These are phyloP conservation scores for Coemansia sp. DNA, from an alignment of 192 early-diverging fungal genomes.

Conservation along the genomic window DNA sequence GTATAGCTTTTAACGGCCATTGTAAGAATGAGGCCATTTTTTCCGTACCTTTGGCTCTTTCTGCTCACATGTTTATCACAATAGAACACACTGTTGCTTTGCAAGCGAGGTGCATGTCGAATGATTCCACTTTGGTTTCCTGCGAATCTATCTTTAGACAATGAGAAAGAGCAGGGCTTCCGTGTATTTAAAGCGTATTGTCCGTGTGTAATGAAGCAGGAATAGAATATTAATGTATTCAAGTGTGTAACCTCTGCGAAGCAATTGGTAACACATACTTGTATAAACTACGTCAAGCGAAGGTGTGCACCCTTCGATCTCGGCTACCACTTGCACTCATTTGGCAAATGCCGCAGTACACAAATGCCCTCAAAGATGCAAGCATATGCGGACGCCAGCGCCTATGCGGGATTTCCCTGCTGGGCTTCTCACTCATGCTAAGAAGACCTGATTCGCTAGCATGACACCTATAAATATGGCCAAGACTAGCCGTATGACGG, in stretches of 20 bases:
- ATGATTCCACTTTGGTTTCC: background rate
- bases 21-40: conserved; percentile 5
- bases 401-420: background rate
- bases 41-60: background rate
- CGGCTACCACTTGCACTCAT: background rate
- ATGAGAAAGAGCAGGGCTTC: background rate
- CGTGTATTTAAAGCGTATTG: background rate
- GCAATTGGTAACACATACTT: background rate
- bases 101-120: background rate
- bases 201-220: background rate
- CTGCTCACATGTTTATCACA: background rate
- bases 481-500: background rate
- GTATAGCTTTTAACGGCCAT: background rate
- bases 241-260: background rate
- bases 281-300: background rate
- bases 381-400: background rate
- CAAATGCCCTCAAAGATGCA: conserved; percentile 3
- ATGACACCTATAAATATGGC: background rate
- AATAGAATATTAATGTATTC: background rate
- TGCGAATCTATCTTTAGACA: conserved; percentile 3
- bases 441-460: background rate
- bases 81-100: background rate
- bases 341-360: background rate
- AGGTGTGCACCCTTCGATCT: background rate
- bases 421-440: background rate